Evolutionary conservation across 2,329 filamentous ascomycete species (phyloP), one percentile per base, ranked within the genome.

Genomic region (Albifimbria verrucaria): DNA sequence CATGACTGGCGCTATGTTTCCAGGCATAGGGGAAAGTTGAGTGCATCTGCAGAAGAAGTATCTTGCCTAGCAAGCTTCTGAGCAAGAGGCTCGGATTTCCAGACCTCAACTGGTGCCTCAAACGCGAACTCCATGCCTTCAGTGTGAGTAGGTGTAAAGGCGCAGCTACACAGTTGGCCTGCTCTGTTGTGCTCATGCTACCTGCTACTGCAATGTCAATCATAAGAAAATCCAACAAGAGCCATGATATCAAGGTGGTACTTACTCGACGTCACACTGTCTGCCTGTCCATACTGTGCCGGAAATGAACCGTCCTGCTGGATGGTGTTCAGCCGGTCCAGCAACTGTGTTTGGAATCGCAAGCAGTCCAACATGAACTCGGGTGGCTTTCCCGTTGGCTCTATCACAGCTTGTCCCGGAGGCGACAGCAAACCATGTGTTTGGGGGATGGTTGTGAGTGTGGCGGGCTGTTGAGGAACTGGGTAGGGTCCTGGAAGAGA

Each of bases 341-440:
- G 39, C 11, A 65, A 39, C 45, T 64, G 63, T 4, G 56, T 50
- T 52, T 66, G 64, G 44, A 65, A 61, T 11, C 54, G 58, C 17
- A 65, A 45, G 42, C 59, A 65, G 52, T 66, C 59, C 39, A 63
- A 51, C 15, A 62, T 56, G 48, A 63, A 62, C 17, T 61, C 57
- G 4, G 60, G 57, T 7, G 58, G 55, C 3, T 55, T 43, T 15
- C 55, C 58, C 28, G 50, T 52, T 7, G 45, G 24, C 4, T 60
- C 60, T 22, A 46, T 9, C 4, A 47, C 50, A 1, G 52, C 41
- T 7, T 49, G 58, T 3, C 21, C 51, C 0, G 59, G 55, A 4
- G 62, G 59, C 2, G 62, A 62, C 12, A 59, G 53, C 4, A 63
- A 21, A 10, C 52, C 57, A n/a, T 56, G 32, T 18, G 54, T 44